phyloP scores from a whole-genome alignment of 805 yeast species.

The Schizosaccharomyces octosporus region DNA sequence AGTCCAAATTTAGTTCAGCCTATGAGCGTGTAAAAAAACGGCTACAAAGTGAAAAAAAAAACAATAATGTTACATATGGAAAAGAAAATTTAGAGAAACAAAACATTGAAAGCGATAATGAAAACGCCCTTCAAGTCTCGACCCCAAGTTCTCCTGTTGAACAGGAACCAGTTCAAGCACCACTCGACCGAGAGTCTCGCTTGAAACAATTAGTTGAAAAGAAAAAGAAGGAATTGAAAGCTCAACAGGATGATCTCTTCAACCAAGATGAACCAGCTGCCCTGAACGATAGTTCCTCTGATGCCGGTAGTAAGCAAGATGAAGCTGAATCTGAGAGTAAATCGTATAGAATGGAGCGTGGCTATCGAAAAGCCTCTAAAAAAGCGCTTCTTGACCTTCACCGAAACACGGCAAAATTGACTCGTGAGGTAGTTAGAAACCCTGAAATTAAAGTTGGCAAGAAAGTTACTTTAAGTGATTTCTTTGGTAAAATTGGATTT shows the following conservation, averaged over 20 bases:
- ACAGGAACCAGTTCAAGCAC: neutral
- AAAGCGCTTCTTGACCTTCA: conserved; percentile 8
- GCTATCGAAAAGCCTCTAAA: conserved; percentile 4
- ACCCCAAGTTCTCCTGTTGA: neutral
- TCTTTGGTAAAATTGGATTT: neutral
- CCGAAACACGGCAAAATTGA: conserved; percentile 6
- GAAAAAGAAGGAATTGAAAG: neutral
- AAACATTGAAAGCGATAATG: no score
- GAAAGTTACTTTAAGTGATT: neutral
- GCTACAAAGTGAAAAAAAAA: neutral
- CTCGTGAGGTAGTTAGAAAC: conserved; percentile 3
- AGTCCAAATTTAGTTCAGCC: neutral
- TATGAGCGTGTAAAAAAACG: neutral
- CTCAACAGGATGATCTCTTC: neutral
- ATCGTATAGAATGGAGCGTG: neutral
- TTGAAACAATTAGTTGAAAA: neutral
- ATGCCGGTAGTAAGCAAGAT: neutral
- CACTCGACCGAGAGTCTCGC: neutral
- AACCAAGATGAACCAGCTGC: no score
- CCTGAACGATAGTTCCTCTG: neutral
- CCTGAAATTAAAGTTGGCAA: neutral
- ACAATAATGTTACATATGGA: no score
- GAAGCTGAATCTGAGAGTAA: neutral
- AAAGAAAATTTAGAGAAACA: no score
- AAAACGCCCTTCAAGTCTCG: no score